Conservation (phyloP, 805 yeast species). For the Suhomyces sp. region DNA sequence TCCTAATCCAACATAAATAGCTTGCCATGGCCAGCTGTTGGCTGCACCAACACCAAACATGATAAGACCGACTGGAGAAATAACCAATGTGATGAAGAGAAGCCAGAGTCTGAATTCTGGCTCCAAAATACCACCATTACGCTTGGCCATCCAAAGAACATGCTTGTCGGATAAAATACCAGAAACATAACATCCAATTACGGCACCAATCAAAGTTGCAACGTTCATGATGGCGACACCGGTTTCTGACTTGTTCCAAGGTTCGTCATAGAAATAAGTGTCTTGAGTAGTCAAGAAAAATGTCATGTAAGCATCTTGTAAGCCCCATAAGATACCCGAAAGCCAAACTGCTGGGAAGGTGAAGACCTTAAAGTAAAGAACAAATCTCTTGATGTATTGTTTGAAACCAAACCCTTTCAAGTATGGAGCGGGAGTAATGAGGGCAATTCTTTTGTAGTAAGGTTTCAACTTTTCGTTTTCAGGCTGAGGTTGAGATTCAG, state of each 20-base stretch:
- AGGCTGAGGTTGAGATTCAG: slow-evolving; percentile 6
- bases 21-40: slow-evolving; percentile 36
- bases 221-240: slow-evolving; percentile 42
- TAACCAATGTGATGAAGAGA: slow-evolving; percentile 33
- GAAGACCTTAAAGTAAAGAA: slow-evolving; percentile 31
- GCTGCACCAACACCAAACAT: slow-evolving; percentile 41
- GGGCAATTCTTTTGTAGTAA: slow-evolving; percentile 20
- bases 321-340: slow-evolving; percentile 41
- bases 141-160: slow-evolving; percentile 36
- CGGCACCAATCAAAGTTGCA: slow-evolving; percentile 40
- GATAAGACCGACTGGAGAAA: slow-evolving; percentile 35
- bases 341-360: slow-evolving; percentile 36
- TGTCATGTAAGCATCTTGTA: slow-evolving; percentile 39
- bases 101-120: slow-evolving; percentile 39
- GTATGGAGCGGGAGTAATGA: slow-evolving; percentile 37
- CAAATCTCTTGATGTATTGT: slow-evolving; percentile 41
- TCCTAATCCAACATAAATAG: slow-evolving; percentile 38
- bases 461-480: slow-evolving; percentile 12
- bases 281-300: slow-evolving; percentile 41
- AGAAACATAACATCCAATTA: slow-evolving; percentile 38
- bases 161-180: slow-evolving; percentile 36
- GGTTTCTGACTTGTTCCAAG: slow-evolving; percentile 33
- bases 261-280: slow-evolving; percentile 34
- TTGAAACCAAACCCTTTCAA: slow-evolving; percentile 38
- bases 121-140: slow-evolving; percentile 36